A percentile compares a stretch with the other conserved stretches of the same genome.
phyloP scores from a whole-genome alignment of 331 rosid species.

The Acacia pycnantha region DNA sequence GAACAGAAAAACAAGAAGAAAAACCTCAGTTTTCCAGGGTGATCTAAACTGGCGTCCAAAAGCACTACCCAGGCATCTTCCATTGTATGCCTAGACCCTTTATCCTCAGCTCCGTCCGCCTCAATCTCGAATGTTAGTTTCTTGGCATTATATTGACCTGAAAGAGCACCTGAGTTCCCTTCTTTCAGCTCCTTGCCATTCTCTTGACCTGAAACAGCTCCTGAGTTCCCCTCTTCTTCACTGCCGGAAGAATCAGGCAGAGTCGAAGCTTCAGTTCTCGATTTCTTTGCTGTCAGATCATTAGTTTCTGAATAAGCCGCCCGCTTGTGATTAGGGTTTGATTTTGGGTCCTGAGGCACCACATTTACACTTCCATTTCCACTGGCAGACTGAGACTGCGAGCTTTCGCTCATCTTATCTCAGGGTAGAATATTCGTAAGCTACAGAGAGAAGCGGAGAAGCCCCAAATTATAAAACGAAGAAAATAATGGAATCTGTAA shows the following conservation, averaged over 20 bases:
- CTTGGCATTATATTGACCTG: conserved; percentile 21
- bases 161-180: conserved; percentile 21
- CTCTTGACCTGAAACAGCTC: conserved; percentile 22
- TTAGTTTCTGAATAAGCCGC: conserved; percentile 38
- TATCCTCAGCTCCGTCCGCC: conserved; percentile 82
- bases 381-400: conserved; percentile 21
- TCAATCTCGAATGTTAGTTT: conserved; percentile 57
- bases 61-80: conserved; percentile 83
- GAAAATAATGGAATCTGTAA: neutral
- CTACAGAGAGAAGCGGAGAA: neutral
- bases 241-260: neutral
- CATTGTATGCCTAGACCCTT: conserved; percentile 83
- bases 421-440: neutral
- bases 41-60: conserved; percentile 56
- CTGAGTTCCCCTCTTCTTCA: conserved; percentile 21
- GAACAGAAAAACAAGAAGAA: neutral
- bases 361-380: conserved; percentile 21
- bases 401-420: conserved; percentile 47
- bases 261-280: conserved; percentile 41
- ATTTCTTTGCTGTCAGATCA: conserved; percentile 44
- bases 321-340: conserved; percentile 47
- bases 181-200: conserved; percentile 29
- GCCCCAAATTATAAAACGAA: neutral
- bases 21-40: conserved; percentile 71
- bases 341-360: conserved; percentile 22